Conservation (phyloP, 108 stramenopile genomes). For the Nitzschia inconspicua region DNA sequence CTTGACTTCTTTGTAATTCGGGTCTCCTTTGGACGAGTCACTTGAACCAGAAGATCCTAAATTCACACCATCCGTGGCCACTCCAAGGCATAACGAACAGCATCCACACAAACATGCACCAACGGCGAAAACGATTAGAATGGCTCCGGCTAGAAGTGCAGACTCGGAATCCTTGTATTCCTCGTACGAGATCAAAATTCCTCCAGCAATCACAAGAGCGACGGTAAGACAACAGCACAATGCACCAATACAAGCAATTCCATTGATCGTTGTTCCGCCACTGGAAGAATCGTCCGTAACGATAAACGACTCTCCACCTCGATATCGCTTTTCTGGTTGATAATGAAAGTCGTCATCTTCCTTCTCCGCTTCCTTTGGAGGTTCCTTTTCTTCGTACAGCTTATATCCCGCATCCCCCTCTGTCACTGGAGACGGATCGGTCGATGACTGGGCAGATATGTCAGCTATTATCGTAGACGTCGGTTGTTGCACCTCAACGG, state of each 20-base stretch:
- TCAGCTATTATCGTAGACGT: not conserved
- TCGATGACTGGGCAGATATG: not conserved
- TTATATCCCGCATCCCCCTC: not conserved
- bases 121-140: not conserved
- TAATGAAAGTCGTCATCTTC: slow-evolving; percentile 3
- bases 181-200: not conserved
- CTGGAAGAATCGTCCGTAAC: not conserved
- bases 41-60: not conserved
- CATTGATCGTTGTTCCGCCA: not conserved
- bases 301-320: slow-evolving; percentile 5
- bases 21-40: not conserved
- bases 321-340: slow-evolving; percentile 1
- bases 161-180: not conserved
- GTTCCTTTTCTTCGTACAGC: slow-evolving; percentile 8
- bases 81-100: slow-evolving; percentile 1
- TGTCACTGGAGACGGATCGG: not conserved
- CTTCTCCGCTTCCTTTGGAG: not conserved
- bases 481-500: not conserved
- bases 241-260: not conserved
- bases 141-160: not conserved
- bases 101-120: slow-evolving; percentile 8
- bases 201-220: not conserved
- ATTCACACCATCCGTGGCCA: not conserved
- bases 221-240: slow-evolving; percentile 6
- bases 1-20: not conserved